A percentile compares a stretch with the other conserved stretches of the same genome.
Evolutionary conservation across 2,329 filamentous ascomycete species (phyloP).

Genomic region (Drechmeria coniospora): DNA sequence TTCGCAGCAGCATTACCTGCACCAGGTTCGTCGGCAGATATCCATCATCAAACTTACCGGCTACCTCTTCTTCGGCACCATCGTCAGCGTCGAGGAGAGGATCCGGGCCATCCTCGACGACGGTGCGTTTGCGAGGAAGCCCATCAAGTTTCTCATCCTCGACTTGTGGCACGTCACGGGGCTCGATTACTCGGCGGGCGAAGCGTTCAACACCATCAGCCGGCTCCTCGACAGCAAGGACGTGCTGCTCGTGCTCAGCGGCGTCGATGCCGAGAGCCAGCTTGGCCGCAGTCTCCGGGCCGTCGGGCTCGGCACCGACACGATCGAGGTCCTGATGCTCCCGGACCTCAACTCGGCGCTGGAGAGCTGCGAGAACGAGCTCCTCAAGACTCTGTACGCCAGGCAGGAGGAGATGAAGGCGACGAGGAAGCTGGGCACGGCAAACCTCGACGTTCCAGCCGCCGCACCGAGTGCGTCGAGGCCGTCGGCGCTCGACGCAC

Average conservation of each 20-base stretch:
- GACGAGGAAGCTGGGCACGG: conserved; percentile 25
- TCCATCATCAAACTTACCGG: conserved; percentile 83
- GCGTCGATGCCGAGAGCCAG: conserved; percentile 59
- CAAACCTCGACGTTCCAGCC: conserved; percentile 32
- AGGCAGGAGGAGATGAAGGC: conserved; percentile 45
- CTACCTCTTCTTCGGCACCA: conserved; percentile 96
- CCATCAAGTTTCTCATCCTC: conserved; percentile 79
- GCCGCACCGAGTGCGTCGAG: conserved; percentile 15
- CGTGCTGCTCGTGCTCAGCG: conserved; percentile 70
- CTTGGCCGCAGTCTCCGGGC: conserved; percentile 68
- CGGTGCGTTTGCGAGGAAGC: conserved; percentile 57
- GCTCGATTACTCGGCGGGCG: conserved; percentile 88
- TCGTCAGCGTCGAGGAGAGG: conserved; percentile 83
- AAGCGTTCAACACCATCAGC: conserved; percentile 87
- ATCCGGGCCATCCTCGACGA: conserved; percentile 74
- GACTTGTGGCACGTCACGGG: conserved; percentile 84
- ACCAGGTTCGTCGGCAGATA: conserved; percentile 74
- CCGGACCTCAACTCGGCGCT: conserved; percentile 84
- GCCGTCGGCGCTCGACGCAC: conserved; percentile 20
- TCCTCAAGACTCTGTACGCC: conserved; percentile 66
- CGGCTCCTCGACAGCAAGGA: conserved; percentile 63
- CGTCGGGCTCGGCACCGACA: conserved; percentile 64
- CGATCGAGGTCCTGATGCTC: conserved; percentile 63
- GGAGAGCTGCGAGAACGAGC: conserved; percentile 88
- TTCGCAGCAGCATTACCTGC: conserved; percentile 73